A percentile compares a stretch with the other conserved stretches of the same genome.
These are phyloP conservation scores for Pestalotiopsis sp. DNA, from an alignment of 2,329 filamentous ascomycete species.

Conservation along the genomic window DNA sequence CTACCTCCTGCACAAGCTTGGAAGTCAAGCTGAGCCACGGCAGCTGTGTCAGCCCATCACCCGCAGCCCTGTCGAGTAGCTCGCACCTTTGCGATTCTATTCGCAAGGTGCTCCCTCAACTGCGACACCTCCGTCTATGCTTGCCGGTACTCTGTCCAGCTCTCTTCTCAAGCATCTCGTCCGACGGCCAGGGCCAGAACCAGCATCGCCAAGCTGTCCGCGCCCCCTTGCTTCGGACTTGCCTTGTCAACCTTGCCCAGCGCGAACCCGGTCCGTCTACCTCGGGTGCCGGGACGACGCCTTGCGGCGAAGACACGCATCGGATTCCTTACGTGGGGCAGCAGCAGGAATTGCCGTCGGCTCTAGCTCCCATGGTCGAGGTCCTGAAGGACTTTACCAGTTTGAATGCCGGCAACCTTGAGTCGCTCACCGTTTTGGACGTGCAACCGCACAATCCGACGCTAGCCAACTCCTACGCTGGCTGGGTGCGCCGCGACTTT, in stretches of 20 bases:
- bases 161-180: not conserved
- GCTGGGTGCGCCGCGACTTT: slow-evolving; percentile 21
- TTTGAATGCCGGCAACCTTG: not conserved
- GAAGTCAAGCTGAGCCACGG: not conserved
- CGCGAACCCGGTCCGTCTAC: slow-evolving; percentile 10
- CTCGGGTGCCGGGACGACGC: slow-evolving; percentile 5
- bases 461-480: slow-evolving; percentile 8
- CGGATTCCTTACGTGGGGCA: slow-evolving; percentile 6
- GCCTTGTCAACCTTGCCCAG: slow-evolving; percentile 18
- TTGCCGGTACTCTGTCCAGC: not conserved
- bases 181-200: slow-evolving; percentile 3
- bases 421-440: slow-evolving; percentile 4
- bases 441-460: not conserved
- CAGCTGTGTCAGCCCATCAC: not conserved
- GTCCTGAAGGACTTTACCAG: not conserved
- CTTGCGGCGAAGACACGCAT: slow-evolving; percentile 7
- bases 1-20: not conserved
- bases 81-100: not conserved
- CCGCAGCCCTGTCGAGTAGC: not conserved
- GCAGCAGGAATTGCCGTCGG: slow-evolving; percentile 9
- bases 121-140: not conserved
- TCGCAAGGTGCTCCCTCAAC: not conserved
- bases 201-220: slow-evolving; percentile 1
- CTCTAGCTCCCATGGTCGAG: slow-evolving; percentile 13
- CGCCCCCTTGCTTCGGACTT: slow-evolving; percentile 17